Percentiles rank a stretch among this genome's conserved stretches.
Conservation (phyloP, 1,139 yeast genomes). For the Pichia cactophila region DNA sequence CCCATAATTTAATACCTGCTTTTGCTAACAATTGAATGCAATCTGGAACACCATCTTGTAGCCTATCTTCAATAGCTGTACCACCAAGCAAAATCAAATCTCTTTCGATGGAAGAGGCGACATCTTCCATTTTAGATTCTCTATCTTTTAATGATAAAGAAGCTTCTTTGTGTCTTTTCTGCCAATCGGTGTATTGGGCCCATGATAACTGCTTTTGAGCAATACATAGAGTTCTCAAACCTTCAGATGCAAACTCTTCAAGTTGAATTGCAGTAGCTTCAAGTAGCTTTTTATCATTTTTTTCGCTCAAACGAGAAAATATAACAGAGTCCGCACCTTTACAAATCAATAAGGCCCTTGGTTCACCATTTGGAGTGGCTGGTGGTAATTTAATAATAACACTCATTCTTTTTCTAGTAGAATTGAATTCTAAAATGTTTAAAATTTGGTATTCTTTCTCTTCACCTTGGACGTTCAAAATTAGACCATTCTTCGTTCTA, state of each 20-base stretch:
- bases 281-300: constrained; percentile 37
- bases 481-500: constrained; percentile 64
- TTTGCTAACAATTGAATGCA: constrained; percentile 75
- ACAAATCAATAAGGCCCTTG: constrained; percentile 55
- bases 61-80: constrained; percentile 93
- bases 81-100: constrained; percentile 77
- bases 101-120: constrained; percentile 75
- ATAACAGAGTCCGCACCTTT: constrained; percentile 96
- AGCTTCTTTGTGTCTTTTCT: constrained; percentile 61
- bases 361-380: constrained; percentile 35
- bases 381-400: constrained; percentile 65
- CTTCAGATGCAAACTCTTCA: constrained; percentile 94
- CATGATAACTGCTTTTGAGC: constrained; percentile 72
- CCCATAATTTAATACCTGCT: constrained; percentile 97
- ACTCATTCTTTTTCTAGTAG: constrained; percentile 95
- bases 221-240: constrained; percentile 87
- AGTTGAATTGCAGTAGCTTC: constrained; percentile 75
- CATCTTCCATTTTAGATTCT: constrained; percentile 68
- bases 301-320: constrained; percentile 54
- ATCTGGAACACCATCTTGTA: constrained; percentile 95
- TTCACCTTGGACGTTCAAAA: constrained; percentile 69
- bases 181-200: constrained; percentile 61
- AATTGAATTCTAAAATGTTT: constrained; percentile 76
- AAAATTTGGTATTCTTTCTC: constrained; percentile 65
- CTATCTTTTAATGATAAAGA: constrained; percentile 68